A percentile compares a stretch with the other conserved stretches of the same genome.
phyloP scores from a whole-genome alignment of 2,329 filamentous ascomycete genomes.

The Thielaviopsis musarum region DNA sequence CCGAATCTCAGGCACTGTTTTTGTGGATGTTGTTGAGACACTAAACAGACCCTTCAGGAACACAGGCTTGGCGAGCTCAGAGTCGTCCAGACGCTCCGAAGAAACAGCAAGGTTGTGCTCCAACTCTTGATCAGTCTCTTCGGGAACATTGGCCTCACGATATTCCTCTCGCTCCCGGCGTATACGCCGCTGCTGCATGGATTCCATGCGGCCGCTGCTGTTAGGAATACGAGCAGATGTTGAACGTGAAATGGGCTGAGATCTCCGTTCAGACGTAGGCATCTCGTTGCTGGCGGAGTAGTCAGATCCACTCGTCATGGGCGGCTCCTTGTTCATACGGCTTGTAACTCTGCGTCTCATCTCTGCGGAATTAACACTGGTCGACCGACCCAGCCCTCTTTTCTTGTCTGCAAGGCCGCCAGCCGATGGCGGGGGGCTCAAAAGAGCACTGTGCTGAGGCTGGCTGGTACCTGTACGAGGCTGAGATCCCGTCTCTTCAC shows the following conservation, averaged over 20 bases:
- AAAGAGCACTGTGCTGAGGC: conserved; percentile 59
- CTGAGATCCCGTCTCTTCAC: conserved; percentile 30
- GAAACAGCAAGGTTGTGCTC: conserved; percentile 39
- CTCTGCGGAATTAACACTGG: conserved; percentile 82
- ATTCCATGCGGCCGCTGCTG: conserved; percentile 75
- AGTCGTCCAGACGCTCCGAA: conserved; percentile 44
- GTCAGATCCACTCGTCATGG: conserved; percentile 64
- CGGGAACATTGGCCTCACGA: conserved; percentile 62
- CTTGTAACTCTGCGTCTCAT: conserved; percentile 45
- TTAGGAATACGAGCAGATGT: conserved; percentile 67
- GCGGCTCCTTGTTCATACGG: conserved; percentile 43
- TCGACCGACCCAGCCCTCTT: conserved; percentile 65
- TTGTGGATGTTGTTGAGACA: conserved; percentile 88
- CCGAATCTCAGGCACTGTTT: conserved; percentile 71
- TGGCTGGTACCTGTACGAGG: conserved; percentile 43
- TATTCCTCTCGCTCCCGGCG: conserved; percentile 54
- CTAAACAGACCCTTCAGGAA: conserved; percentile 95
- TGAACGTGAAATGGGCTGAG: conserved; percentile 34
- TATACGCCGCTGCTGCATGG: conserved; percentile 71
- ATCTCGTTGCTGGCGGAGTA: conserved; percentile 45
- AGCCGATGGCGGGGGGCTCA: conserved; percentile 53
- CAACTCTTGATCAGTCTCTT: conserved; percentile 69
- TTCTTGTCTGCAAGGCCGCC: conserved; percentile 40
- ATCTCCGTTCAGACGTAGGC: conserved; percentile 33
- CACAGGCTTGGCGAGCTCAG: conserved; percentile 80